Base-by-base conservation (phyloP, 495 filamentous ascomycete genomes). In the Collariella sp. region DNA sequence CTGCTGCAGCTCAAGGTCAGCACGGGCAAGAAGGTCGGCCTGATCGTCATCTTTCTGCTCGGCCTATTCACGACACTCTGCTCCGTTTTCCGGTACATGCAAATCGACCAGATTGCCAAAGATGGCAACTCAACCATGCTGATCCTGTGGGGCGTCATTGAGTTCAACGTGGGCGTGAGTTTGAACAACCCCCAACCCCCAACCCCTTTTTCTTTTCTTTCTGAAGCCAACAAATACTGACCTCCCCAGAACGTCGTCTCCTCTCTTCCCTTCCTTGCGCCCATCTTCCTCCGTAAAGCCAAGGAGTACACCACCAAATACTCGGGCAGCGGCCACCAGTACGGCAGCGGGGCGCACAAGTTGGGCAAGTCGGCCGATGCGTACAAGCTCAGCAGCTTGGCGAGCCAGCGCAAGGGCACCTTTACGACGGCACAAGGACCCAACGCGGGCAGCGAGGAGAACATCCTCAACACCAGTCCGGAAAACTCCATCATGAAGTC, bases 21-120 rank as follows among this genome's bases (percentile, higher is more conserved):
- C 47, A 56, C 60, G 0, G 69, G 68, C 10, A 77, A 79, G 57
- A 82, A 82, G 49, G 59, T 75, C 6, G 78, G 72, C 19, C 67
- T 83, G 2, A 71, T 78, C 42, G 72, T 72, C 44, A 71, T 83
- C 6, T 82, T 83, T 60, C 58, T 80, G 3, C 69, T 83, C 9
- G 79, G 79, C 7, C 72, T 82, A 10, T 78, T 83, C 58, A 82
- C 79, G 1, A 81, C 80, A 0, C 58, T 81, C 38, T 81, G 79
- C 58, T 81, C 79, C 1, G 66, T 81, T 33, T 55, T 82, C 51
- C 72, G 79, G 10, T 71, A 81, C 48, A 64, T 75, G 1, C 77
- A 82, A 55, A 82, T 83, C 55, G 63, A 72, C 55, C 64, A 68
- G 0, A 77, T 83, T n/a, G n/a, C 47, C 71, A 76, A 18, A 20